Evolutionary conservation across 805 yeast genomes (phyloP).

Genomic region (Barnettozyma siamensis): DNA sequence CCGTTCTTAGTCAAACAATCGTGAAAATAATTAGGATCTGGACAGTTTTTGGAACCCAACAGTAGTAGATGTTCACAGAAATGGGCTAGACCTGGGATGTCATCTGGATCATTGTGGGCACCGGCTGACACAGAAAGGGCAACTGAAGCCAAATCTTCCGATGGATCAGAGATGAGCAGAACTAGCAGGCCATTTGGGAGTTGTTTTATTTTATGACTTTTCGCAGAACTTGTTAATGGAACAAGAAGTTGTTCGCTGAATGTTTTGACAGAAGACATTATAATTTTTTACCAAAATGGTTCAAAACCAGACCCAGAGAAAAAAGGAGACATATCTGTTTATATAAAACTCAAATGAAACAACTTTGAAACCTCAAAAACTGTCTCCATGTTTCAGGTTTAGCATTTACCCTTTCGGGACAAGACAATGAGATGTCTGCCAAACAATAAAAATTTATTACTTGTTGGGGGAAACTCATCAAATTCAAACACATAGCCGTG

Average conservation of each 20-base stretch:
- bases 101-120: slow-evolving; percentile 68
- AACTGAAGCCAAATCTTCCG: slow-evolving; percentile 57
- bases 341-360: not conserved
- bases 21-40: slow-evolving; percentile 41
- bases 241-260: slow-evolving; percentile 18
- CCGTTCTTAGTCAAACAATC: slow-evolving; percentile 40
- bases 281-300: no score
- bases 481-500: no score
- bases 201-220: slow-evolving; percentile 39
- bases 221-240: slow-evolving; percentile 33
- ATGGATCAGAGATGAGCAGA: slow-evolving; percentile 71
- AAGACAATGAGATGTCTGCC: slow-evolving; percentile 11
- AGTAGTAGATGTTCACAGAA: slow-evolving; percentile 74
- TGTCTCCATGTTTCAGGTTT: not conserved
- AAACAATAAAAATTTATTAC: no score
- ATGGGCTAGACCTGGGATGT: slow-evolving; percentile 80
- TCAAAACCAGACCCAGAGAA: not conserved
- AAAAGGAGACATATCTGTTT: not conserved
- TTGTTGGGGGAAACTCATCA: no score
- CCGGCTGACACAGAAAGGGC: slow-evolving; percentile 78
- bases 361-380: not conserved
- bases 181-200: slow-evolving; percentile 67
- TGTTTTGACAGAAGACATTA: slow-evolving; percentile 12
- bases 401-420: slow-evolving; percentile 11
- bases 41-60: slow-evolving; percentile 50